Percentiles rank a stretch among this genome's conserved stretches.
Evolutionary conservation across 768 basidiomycete genomes (phyloP).

Genomic region (Suillus paluster): DNA sequence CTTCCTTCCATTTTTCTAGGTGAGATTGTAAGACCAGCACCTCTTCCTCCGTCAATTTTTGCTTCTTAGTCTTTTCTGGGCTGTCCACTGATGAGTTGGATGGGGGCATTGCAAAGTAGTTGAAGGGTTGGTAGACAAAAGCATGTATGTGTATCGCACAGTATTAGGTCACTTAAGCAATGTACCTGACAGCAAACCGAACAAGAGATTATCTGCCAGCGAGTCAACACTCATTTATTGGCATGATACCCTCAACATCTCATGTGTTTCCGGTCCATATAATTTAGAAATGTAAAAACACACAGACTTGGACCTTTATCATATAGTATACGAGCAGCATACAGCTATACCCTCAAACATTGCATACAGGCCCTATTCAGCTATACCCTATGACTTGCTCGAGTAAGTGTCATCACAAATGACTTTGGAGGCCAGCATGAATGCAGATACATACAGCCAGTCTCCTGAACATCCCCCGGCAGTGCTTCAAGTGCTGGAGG

Average conservation of each 20-base stretch:
- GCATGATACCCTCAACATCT: background rate
- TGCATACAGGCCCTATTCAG: background rate
- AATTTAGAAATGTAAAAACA: background rate
- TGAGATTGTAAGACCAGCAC: background rate
- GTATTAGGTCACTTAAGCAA: background rate
- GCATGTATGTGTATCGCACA: background rate
- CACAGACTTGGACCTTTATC: background rate
- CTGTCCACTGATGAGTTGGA: slow-evolving; percentile 1
- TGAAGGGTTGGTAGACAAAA: background rate
- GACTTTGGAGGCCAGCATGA: background rate
- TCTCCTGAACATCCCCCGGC: background rate
- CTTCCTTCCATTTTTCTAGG: slow-evolving; percentile 6
- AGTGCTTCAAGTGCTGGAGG: too few species aligned
- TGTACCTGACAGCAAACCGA: background rate
- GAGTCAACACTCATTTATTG: background rate
- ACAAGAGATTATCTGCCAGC: background rate
- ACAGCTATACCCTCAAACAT: background rate
- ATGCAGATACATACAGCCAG: background rate
- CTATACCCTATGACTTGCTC: too few species aligned
- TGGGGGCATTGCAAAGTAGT: background rate
- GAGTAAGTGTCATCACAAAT: too few species aligned
- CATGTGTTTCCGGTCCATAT: background rate
- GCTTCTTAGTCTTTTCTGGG: background rate
- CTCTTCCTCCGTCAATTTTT: background rate
- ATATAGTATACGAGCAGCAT: slow-evolving; percentile 1